phyloP scores from a whole-genome alignment of 108 stramenopile genomes.

The Cyclotella distinguenda region DNA sequence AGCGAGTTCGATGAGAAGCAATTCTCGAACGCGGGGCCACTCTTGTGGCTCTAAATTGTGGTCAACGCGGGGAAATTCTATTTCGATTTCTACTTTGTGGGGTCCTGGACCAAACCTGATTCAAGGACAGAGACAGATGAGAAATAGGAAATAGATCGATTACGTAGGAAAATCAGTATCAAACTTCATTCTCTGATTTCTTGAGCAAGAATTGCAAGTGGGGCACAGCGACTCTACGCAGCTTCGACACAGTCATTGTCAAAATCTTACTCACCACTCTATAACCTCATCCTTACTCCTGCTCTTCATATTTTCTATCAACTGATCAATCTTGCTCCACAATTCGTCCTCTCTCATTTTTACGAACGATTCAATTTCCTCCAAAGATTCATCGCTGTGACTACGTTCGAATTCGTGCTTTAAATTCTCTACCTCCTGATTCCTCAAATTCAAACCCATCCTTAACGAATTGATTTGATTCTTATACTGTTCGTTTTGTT shows the following conservation, averaged over 20 bases:
- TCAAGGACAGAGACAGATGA: neutral
- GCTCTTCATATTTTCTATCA: conserved; percentile 23
- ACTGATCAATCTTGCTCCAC: conserved; percentile 29
- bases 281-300: conserved; percentile 36
- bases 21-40: conserved; percentile 32
- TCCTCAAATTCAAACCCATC: neutral
- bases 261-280: conserved; percentile 30
- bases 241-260: neutral
- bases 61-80: conserved; percentile 39
- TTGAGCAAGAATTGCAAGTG: neutral
- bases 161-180: neutral
- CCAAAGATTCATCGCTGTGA: conserved; percentile 4
- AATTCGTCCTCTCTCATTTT: conserved; percentile 55
- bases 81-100: conserved; percentile 61
- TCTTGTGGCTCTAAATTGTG: conserved; percentile 2
- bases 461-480: neutral
- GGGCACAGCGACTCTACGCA: neutral
- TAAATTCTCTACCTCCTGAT: conserved; percentile 4
- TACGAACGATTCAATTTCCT: conserved; percentile 26
- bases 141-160: neutral
- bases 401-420: conserved; percentile 1
- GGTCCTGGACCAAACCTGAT: conserved; percentile 77
- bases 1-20: conserved; percentile 67
- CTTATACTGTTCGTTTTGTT: neutral
- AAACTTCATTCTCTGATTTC: neutral